Conservation (phyloP, 768 basidiomycete genomes). For the Mycena albidolilacea region DNA sequence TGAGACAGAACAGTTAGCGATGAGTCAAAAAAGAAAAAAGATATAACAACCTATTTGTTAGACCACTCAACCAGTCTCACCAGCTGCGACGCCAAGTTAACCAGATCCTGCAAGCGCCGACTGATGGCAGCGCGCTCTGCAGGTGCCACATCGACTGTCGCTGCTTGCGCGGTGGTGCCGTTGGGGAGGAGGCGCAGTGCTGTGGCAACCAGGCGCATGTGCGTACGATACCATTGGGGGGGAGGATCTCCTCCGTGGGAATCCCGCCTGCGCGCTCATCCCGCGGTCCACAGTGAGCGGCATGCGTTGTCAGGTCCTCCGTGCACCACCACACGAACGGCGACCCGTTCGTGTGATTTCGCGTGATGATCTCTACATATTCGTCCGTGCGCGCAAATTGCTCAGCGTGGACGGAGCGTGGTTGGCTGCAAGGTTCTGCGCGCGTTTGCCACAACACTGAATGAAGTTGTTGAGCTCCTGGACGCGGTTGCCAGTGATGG, state of each 20-base stretch:
- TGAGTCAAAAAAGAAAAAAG: neutral
- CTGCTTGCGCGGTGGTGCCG: constrained; percentile 8
- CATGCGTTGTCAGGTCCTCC: neutral
- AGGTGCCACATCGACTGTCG: neutral
- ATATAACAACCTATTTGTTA: constrained; percentile 13
- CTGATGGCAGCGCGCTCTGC: constrained; percentile 17
- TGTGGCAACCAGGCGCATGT: constrained; percentile 15
- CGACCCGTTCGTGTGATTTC: no score
- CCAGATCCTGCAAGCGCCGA: constrained; percentile 25
- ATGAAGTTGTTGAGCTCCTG: constrained; percentile 27
- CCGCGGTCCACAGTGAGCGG: constrained; percentile 6
- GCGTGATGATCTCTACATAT: no score
- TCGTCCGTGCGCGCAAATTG: no score
- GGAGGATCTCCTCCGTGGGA: constrained; percentile 21
- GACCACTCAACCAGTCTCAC: constrained; percentile 11
- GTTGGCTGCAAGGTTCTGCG: neutral
- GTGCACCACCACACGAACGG: constrained; percentile 28
- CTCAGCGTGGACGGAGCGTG: constrained; percentile 6
- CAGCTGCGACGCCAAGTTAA: constrained; percentile 12
- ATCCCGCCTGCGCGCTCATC: constrained; percentile 14
- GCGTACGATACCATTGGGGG: constrained; percentile 23
- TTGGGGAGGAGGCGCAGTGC: constrained; percentile 26
- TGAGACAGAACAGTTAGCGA: neutral
- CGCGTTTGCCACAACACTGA: constrained; percentile 26
- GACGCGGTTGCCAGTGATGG: constrained; percentile 17